These are phyloP conservation scores for Cladophialophora chaetospira DNA, from an alignment of 2,329 filamentous ascomycete genomes.

Conservation along the genomic window DNA sequence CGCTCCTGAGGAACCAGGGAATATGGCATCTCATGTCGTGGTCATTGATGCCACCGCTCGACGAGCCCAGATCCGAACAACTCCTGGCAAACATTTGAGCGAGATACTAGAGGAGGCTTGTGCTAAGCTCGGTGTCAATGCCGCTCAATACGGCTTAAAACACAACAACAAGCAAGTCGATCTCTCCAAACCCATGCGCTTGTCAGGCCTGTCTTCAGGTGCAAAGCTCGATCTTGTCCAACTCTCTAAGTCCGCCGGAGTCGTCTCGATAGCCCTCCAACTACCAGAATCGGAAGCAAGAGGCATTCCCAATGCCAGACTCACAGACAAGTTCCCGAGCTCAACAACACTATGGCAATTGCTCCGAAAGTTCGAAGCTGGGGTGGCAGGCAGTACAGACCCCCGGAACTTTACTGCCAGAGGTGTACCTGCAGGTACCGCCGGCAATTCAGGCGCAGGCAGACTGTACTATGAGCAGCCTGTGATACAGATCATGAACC, in stretches of 20 bases:
- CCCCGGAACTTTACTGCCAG: conserved; percentile 79
- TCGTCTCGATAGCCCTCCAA: conserved; percentile 86
- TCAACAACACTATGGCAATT: conserved; percentile 87
- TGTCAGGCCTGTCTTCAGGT: conserved; percentile 78
- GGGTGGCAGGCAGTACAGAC: conserved; percentile 61
- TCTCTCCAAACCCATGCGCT: conserved; percentile 78
- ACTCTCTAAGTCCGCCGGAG: conserved; percentile 79
- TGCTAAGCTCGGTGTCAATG: conserved; percentile 71
- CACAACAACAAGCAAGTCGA: conserved; percentile 84
- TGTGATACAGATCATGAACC: conserved; percentile 77
- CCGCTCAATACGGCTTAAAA: conserved; percentile 78
- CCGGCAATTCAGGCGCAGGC: conserved; percentile 61
- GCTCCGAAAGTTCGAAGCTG: conserved; percentile 84
- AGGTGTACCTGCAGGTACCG: conserved; percentile 66
- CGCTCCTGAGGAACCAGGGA: conserved; percentile 27
- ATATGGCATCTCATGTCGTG: conserved; percentile 84
- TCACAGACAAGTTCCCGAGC: conserved; percentile 84
- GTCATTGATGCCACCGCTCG: conserved; percentile 80
- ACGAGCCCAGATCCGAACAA: conserved; percentile 79
- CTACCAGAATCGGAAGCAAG: conserved; percentile 71
- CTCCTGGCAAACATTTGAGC: conserved; percentile 75
- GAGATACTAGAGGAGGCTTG: conserved; percentile 89
- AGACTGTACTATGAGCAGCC: conserved; percentile 87
- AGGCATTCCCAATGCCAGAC: conserved; percentile 64
- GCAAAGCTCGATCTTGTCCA: conserved; percentile 92